Conservation (phyloP, 441 rosid species). For the Euphorbia celastroides region DNA sequence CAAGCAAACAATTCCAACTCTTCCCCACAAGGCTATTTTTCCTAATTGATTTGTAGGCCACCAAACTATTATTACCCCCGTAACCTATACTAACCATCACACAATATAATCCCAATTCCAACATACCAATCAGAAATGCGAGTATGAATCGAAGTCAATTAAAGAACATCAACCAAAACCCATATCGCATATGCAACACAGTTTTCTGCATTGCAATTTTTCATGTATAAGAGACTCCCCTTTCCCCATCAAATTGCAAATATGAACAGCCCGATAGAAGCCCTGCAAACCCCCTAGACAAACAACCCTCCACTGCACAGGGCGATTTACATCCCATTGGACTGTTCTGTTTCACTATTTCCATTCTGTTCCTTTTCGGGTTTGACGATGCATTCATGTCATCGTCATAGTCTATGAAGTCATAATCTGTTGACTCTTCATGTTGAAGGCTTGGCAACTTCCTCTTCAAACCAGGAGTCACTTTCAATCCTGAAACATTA, state of each 20-base stretch:
- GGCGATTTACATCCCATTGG: constrained; percentile 46
- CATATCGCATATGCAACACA: not conserved
- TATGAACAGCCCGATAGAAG: constrained; percentile 47
- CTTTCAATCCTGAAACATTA: constrained; percentile 54
- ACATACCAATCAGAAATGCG: not conserved
- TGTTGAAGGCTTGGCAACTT: constrained; percentile 36
- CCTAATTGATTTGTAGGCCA: too few species aligned
- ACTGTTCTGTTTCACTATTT: constrained; percentile 37
- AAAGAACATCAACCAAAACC: constrained; percentile 2
- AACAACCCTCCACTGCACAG: constrained; percentile 71
- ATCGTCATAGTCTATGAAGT: too few species aligned
- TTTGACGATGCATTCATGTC: constrained; percentile 8
- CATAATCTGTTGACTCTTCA: constrained; percentile 31
- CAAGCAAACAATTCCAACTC: too few species aligned
- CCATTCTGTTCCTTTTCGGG: constrained; percentile 54
- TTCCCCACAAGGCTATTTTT: too few species aligned
- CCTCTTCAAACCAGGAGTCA: constrained; percentile 72
- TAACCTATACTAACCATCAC: too few species aligned
- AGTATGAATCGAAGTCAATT: not conserved
- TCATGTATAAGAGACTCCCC: constrained; percentile 38
- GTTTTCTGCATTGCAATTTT: constrained; percentile 8
- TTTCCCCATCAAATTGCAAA: constrained; percentile 44
- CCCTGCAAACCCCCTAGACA: constrained; percentile 81
- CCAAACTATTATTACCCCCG: too few species aligned
- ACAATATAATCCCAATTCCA: too few species aligned